A percentile compares a stretch with the other conserved stretches of the same genome.
Conservation (phyloP, 495 filamentous ascomycete species). For the Corynascus novoguineensis region DNA sequence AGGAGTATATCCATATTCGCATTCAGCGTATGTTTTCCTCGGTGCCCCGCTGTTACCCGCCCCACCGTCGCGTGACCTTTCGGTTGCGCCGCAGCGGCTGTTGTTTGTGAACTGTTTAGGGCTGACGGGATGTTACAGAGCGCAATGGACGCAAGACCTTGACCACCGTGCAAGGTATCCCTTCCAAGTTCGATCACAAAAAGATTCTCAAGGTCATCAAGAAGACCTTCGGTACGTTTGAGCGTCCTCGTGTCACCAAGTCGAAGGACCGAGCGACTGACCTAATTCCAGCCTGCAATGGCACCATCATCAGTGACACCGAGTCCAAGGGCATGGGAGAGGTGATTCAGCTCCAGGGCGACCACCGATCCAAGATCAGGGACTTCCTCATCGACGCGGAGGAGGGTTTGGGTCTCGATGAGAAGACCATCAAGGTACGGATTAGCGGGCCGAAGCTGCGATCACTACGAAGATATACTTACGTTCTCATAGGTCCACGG, state of each 20-base stretch:
- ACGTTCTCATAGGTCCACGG: conserved; percentile 56
- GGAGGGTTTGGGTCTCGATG: conserved; percentile 82
- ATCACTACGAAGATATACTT: conserved; percentile 2
- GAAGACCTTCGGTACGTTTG: conserved; percentile 88
- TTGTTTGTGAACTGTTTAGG: not conserved
- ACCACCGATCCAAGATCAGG: conserved; percentile 97
- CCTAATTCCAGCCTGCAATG: conserved; percentile 82
- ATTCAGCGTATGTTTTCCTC: conserved; percentile 80
- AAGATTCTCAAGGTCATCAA: conserved; percentile 99
- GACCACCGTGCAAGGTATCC: conserved; percentile 97
- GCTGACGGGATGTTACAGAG: conserved; percentile 51
- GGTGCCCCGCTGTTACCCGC: conserved; percentile 6
- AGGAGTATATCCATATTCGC: conserved; percentile 99
- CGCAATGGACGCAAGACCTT: conserved; percentile 99
- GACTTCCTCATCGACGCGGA: conserved; percentile 96
- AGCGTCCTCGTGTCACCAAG: not conserved
- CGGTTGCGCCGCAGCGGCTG: not conserved
- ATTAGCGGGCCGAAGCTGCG: not conserved
- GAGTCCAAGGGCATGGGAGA: conserved; percentile 79
- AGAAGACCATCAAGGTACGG: conserved; percentile 92
- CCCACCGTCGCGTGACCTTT: conserved; percentile 9
- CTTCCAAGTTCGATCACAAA: conserved; percentile 98
- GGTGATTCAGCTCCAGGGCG: conserved; percentile 99
- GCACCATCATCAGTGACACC: conserved; percentile 93
- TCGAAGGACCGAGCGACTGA: conserved; percentile 11